Evolutionary conservation across 768 basidiomycete genomes (phyloP).

Genomic region (Clavaria fumosa): DNA sequence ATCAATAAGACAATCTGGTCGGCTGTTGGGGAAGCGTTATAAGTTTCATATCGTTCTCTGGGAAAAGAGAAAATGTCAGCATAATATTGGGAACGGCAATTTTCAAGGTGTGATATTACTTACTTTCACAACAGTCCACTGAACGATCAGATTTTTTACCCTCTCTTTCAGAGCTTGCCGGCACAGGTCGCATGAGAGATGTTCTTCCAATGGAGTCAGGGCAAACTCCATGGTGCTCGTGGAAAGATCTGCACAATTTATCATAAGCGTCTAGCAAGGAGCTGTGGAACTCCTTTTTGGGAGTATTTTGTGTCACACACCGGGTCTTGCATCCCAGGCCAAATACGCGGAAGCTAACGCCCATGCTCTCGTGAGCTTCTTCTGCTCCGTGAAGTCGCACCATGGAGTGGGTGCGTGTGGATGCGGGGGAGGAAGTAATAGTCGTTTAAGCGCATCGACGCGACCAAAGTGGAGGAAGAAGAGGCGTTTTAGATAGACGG

Average conservation of each 20-base stretch:
- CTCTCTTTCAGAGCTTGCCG: conserved; percentile 45
- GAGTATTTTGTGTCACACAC: conserved; percentile 22
- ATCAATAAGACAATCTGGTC: too few species aligned
- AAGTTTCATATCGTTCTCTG: conserved; percentile 44
- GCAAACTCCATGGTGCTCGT: conserved; percentile 58
- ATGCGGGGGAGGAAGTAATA: conserved; percentile 58
- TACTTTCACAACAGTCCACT: conserved; percentile 74
- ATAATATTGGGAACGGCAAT: conserved; percentile 2
- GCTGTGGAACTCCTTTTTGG: neutral
- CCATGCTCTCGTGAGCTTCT: conserved; percentile 69
- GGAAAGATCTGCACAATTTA: conserved; percentile 41
- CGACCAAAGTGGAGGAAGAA: conserved; percentile 79
- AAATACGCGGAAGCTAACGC: conserved; percentile 70
- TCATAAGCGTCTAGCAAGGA: conserved; percentile 8
- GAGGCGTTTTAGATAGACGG: conserved; percentile 63
- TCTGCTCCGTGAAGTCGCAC: conserved; percentile 66
- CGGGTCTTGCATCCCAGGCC: conserved; percentile 72
- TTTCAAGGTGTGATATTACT: conserved; percentile 9
- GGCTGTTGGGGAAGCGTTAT: too few species aligned
- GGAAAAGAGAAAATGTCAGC: too few species aligned
- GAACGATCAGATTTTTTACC: conserved; percentile 48
- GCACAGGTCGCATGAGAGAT: conserved; percentile 57
- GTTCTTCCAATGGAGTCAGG: conserved; percentile 51
- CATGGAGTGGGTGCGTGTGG: conserved; percentile 53
- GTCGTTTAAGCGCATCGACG: conserved; percentile 65